A percentile compares a stretch with the other conserved stretches of the same genome.
Conservation (phyloP, 208 protist genomes). For the Trypanosoma platydactyli region DNA sequence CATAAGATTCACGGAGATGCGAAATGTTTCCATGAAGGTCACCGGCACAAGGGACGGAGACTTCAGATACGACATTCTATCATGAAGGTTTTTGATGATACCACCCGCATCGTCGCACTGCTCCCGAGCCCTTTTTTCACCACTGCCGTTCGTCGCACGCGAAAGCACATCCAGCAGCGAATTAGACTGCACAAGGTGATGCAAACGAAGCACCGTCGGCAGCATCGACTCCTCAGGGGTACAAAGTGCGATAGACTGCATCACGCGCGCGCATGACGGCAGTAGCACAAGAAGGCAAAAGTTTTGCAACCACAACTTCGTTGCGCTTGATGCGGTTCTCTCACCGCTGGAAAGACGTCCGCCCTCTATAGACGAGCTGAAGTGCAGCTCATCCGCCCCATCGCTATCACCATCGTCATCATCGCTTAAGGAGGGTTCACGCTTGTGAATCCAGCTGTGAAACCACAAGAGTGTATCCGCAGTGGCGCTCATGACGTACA, state of each 20-base stretch:
- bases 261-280: constrained; percentile 2
- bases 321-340: not conserved
- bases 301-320: constrained; percentile 3
- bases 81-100: not conserved
- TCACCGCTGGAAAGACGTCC: not conserved
- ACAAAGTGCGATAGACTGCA: constrained; percentile 21
- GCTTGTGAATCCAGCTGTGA: constrained; percentile 3
- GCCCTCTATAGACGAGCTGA: not conserved
- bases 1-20: constrained; percentile 3
- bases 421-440: constrained; percentile 1
- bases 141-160: not conserved
- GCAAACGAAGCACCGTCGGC: constrained; percentile 9
- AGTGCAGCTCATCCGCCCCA: not conserved
- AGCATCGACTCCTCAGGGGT: constrained; percentile 16
- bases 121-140: not conserved
- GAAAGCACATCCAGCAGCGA: not conserved
- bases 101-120: not conserved
- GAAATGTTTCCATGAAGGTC: not conserved
- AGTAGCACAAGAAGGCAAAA: constrained; percentile 3
- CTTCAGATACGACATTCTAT: not conserved
- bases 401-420: not conserved
- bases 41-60: not conserved
- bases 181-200: constrained; percentile 10
- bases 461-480: constrained; percentile 18
- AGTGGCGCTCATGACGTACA: constrained; percentile 7